Evolutionary conservation across 148 eudicot genomes (phyloP), one percentile per base, ranked within the genome.

Genomic region (Rhododendron griersonianum): DNA sequence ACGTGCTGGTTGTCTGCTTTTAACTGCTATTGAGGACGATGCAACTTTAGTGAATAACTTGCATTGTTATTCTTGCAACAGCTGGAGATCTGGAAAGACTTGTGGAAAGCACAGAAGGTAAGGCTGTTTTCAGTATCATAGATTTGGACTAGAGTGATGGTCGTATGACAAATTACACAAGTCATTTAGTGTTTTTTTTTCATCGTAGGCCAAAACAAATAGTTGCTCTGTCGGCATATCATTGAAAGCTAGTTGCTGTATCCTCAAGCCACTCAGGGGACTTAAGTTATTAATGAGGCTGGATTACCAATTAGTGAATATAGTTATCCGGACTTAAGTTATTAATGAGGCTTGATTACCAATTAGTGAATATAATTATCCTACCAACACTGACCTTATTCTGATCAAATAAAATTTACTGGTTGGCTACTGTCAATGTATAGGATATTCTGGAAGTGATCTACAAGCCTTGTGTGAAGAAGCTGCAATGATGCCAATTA

Each of bases 371-470:
- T 9, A 39, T 59, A 39, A 2, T 61, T 37, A 11, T 59, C 0
- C 75, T 82, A 10, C 13, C 11, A 25, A 11, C 37, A n/a, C 15
- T 47, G 28, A 83, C 16, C 50, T 19, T 81, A 35, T 19, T 85
- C 63, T 15, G 48, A 59, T 83, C 81, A 50, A 74, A 41, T 35
- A 47, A 59, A 48, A 53, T 63, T 19, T 69, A 67, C 53, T 85
- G 30, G 74, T 47, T 81, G 82, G 65, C 73, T 77, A 39, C 83
- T 84, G 83, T 71, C 44, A 25, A 41, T 82, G 37, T 47, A 2
- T 88, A 97, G 99, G 99, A 47, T 97, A 97, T 89, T 97, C 99
- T 74, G 99, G 99, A 84, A 97, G 99, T 87, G 99, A 97, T 85
- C 90, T 97, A 75, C 95, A 97, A 89, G 98, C 98, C n/a, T 89